Conservation (phyloP, 768 basidiomycete species). For the Podaxis sp. region DNA sequence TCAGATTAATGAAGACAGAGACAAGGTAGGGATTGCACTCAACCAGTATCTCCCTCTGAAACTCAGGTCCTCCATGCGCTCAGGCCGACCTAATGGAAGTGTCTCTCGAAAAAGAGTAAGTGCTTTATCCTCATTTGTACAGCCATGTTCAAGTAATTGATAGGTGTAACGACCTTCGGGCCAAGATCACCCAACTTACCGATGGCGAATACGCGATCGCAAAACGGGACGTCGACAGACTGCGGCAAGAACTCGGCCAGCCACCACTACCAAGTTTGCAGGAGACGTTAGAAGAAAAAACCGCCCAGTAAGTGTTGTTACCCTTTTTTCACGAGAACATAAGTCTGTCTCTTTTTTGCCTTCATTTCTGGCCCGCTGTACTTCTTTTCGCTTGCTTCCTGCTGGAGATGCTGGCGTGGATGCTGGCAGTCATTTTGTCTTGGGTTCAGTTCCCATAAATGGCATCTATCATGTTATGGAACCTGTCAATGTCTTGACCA, state of each 20-base stretch:
- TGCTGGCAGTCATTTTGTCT: not conserved
- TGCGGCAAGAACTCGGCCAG: constrained; percentile 77
- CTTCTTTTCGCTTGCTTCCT: constrained; percentile 10
- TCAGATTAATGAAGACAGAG: constrained; percentile 80
- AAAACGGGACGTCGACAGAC: constrained; percentile 73
- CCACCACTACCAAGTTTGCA: constrained; percentile 72
- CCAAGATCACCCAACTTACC: constrained; percentile 64
- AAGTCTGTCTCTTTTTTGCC: not conserved
- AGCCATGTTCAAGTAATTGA: constrained; percentile 5
- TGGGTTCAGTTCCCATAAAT: constrained; percentile 2
- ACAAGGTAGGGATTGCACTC: constrained; percentile 45
- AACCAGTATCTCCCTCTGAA: constrained; percentile 11
- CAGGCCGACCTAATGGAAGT: constrained; percentile 70
- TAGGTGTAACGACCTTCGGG: constrained; percentile 67
- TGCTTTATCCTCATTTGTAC: constrained; percentile 10
- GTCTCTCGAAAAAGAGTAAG: constrained; percentile 69
- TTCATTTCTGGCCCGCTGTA: not conserved
- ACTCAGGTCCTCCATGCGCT: constrained; percentile 12
- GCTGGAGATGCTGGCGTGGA: not conserved
- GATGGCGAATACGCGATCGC: constrained; percentile 77
- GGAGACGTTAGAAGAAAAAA: constrained; percentile 72
- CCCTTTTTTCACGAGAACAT: not conserved
- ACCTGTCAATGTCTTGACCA: constrained; percentile 6
- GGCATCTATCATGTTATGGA: constrained; percentile 6
- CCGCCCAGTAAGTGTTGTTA: constrained; percentile 39